Base-by-base conservation (phyloP, 2,329 filamentous ascomycete species). In the Xylogone sp. region DNA sequence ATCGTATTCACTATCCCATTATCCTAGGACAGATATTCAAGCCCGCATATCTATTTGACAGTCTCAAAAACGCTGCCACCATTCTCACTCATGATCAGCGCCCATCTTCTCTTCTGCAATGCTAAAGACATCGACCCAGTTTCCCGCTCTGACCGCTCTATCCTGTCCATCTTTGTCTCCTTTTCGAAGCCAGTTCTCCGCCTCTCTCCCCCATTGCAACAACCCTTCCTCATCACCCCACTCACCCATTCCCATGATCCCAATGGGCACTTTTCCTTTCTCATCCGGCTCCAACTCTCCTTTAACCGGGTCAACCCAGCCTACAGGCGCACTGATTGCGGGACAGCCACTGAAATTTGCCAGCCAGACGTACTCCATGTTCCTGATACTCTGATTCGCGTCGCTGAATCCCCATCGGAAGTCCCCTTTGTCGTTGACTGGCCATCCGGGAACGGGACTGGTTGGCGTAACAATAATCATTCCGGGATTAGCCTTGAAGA, bases 321-420 rank as follows among this genome's bases (percentile, higher is more conserved):
- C 91, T 10, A 88, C 83, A 0, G 92, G 90, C 31, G 83, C 83
- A 44, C 76, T 83, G 12, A 95, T 79, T 1, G 88, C 83, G 1
- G 92, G 92, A 46, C 85, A 84, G 0, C 92, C 92, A 0, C 78
- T 82, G 60, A 90, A 85, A 69, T 97, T 97, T 6, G 91, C 87
- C 31, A 96, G 70, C 80, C 88, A 96, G 16, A 88, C 84, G 69
- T 90, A 96, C 68, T 86, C 82, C 90, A 96, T 96, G 64, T 82
- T 88, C 21, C 80, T 75, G n/a, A 96, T 73, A 16, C 82, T 84
- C 54, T 72, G 75, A 65, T 94, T 90, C 0, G 78, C 85, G 66
- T 97, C 87, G 34, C 78, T 85, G 58, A 90, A 74, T 2, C 92
- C 92, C 62, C 91, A 84, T n/a, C 72, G 72, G 16, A 83, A 73